Percentiles rank a stretch among this genome's conserved stretches.
Evolutionary conservation across 371 early-diverging fungal species (phyloP).

Genomic region (Mortierella sp.): DNA sequence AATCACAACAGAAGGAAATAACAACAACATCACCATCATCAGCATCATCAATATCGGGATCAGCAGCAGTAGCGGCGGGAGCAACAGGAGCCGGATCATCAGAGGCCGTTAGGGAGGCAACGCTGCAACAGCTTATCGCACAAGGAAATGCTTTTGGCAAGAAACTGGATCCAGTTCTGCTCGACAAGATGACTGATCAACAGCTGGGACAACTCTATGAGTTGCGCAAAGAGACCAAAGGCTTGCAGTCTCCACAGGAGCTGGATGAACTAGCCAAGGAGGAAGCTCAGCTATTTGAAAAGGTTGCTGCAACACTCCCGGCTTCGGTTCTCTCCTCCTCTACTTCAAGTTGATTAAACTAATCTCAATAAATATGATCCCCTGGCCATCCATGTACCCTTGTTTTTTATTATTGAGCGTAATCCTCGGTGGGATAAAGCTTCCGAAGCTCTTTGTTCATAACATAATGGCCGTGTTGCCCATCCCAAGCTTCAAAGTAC

Average conservation of each 20-base stretch:
- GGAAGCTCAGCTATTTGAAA: constrained; percentile 39
- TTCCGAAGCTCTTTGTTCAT: constrained; percentile 55
- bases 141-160: constrained; percentile 61
- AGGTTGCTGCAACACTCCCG: constrained; percentile 33
- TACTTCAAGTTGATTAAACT: constrained; percentile 12
- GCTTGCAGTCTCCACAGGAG: constrained; percentile 56
- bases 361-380: background rate
- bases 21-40: constrained; percentile 11
- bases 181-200: constrained; percentile 77
- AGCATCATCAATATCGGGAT: constrained; percentile 28
- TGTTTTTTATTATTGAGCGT: background rate
- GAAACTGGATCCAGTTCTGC: constrained; percentile 60
- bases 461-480: constrained; percentile 37
- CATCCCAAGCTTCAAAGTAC: constrained; percentile 54
- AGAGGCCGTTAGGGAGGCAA: constrained; percentile 16
- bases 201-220: constrained; percentile 78
- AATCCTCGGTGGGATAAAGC: constrained; percentile 52
- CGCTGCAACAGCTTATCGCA: constrained; percentile 33
- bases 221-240: constrained; percentile 68
- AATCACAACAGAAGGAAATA: constrained; percentile 1
- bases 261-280: constrained; percentile 44
- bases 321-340: constrained; percentile 17
- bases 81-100: background rate
- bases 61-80: constrained; percentile 1
- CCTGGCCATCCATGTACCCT: background rate